These are phyloP conservation scores for Talaromyces verruculosus DNA, from an alignment of 2,329 filamentous ascomycete genomes.

Conservation along the genomic window DNA sequence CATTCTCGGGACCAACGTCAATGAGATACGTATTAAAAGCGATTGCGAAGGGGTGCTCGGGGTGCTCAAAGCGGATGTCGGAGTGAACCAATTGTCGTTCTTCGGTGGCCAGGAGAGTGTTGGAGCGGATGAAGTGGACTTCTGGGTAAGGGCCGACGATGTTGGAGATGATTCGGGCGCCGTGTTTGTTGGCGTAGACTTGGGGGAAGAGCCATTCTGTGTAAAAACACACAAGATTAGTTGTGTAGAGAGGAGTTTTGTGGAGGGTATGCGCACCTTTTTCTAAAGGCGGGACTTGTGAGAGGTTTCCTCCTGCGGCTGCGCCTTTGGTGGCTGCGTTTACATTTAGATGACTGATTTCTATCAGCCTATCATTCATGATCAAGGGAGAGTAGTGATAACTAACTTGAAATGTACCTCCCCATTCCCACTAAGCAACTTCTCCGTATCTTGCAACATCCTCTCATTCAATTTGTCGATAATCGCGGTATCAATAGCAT, in stretches of 20 bases:
- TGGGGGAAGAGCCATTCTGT: constrained; percentile 14
- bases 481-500: constrained; percentile 7
- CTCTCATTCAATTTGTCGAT: constrained; percentile 14
- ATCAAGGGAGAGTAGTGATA: background rate
- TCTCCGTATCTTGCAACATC: constrained; percentile 16
- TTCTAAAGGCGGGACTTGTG: constrained; percentile 14
- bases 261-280: background rate
- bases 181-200: constrained; percentile 13
- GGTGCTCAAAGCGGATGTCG: constrained; percentile 9
- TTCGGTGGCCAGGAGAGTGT: constrained; percentile 10
- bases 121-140: constrained; percentile 15
- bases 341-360: background rate
- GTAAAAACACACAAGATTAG: background rate
- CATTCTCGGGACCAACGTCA: constrained; percentile 11
- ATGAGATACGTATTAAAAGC: background rate
- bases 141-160: constrained; percentile 12
- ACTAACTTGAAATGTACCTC: constrained; percentile 6
- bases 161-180: constrained; percentile 11
- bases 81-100: constrained; percentile 14
- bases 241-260: background rate
- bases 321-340: constrained; percentile 10
- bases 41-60: background rate
- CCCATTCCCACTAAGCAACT: constrained; percentile 2
- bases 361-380: background rate
- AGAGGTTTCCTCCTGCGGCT: constrained; percentile 13